Conservation (phyloP, 257 asterid species). For the Hygrophila difformis region DNA sequence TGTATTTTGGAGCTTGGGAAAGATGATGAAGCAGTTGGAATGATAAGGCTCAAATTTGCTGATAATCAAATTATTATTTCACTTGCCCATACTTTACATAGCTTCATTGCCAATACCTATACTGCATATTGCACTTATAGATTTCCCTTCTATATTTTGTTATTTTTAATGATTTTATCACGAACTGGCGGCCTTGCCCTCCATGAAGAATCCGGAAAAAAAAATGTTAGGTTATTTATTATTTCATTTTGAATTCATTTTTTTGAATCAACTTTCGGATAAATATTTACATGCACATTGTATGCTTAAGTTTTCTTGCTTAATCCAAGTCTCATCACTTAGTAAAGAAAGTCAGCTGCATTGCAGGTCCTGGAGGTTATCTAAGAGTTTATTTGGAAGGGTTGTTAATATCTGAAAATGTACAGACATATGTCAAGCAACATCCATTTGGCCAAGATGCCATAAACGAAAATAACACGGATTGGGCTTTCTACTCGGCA, state of each 20-base stretch:
- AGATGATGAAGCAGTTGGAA: background rate
- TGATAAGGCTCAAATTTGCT: background rate
- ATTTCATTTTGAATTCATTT: too few species aligned
- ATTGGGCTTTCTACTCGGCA: conserved; percentile 55
- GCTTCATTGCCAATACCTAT: background rate
- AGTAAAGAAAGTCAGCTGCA: background rate
- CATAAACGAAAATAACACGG: conserved; percentile 36
- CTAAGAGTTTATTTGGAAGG: conserved; percentile 69
- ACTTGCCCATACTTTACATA: background rate
- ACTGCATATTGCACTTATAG: too few species aligned
- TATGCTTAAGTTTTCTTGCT: background rate
- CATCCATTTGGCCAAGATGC: conserved; percentile 81
- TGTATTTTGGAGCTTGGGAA: background rate
- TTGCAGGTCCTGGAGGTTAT: conserved; percentile 63
- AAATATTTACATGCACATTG: background rate
- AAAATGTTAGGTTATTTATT: too few species aligned
- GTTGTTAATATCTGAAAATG: conserved; percentile 37
- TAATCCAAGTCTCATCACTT: background rate
- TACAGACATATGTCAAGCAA: conserved; percentile 46
- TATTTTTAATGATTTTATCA: too few species aligned
- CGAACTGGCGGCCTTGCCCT: too few species aligned
- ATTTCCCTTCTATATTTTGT: too few species aligned
- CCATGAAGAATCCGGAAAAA: too few species aligned
- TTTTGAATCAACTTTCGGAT: background rate
- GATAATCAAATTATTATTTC: too few species aligned